Evolutionary conservation across 352 stramenopile genomes (phyloP), one percentile per base, ranked within the genome.

Genomic region (Pythium pyrilobum): DNA sequence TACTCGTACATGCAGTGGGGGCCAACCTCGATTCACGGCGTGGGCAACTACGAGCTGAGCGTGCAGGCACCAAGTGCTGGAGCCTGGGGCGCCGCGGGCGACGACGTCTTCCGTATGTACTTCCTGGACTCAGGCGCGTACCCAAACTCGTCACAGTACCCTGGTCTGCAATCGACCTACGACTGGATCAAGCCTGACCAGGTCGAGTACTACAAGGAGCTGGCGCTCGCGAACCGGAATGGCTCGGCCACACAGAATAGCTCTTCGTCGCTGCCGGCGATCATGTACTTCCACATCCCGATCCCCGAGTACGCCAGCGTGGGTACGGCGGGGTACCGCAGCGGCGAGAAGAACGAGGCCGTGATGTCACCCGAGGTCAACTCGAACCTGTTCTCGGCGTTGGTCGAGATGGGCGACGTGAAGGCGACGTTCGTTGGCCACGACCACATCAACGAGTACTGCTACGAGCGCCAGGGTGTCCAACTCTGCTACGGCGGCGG

Each of bases 211-310:
- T 75, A 81, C 40, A 58, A 55, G 1, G 16, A 57, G 7, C 47
- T 81, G 11, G 74, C 71, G 12, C 52, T 25, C 0, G 27, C 43
- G 1, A 32, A 60, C 44, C 34, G 23, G 2, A 66, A 36, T 51
- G 60, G 12, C 43, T 50, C 34, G 44, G 59, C 12, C 49, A 66
- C 46, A 56, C 38, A 24, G 58, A 42, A 40, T 11, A 27, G 37
- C 1, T 49, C 53, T 24, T 56, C 59, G 18, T 59, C 60, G 4
- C 31, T 74, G 11, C 68, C 71, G 18, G 71, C 73, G 5, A 52
- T 84, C 49, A 82, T 87, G 73, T 87, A 84, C 61, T 81, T 83
- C 63, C 73, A 87, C 56, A 87, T 82, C 49, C 76, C 76, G 31
- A 38, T 87, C 10, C 66, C 65, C 15, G 71, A 84, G 48, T 87